Base-by-base conservation (phyloP, 352 stramenopile genomes). In the Globisporangium nunn region DNA sequence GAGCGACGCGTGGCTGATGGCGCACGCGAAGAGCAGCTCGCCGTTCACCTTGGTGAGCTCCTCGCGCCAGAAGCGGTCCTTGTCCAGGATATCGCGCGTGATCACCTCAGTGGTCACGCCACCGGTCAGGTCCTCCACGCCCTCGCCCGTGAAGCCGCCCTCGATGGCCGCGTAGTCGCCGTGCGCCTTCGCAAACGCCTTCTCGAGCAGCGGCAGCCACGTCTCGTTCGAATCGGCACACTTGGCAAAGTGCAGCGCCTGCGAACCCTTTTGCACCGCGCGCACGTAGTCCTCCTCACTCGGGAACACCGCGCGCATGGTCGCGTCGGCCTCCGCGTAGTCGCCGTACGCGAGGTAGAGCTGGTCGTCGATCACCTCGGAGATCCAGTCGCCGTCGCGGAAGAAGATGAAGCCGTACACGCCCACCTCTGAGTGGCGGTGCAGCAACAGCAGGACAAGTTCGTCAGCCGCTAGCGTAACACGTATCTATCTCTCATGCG, bases 181-280 rank as follows among this genome's bases (percentile, higher is more conserved):
- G 54, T 81, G 80, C 43, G 74, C 76, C 56, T 95, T 95, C 11
- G 87, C 81, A 58, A 88, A 93, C 29, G 85, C 85, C 61, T 96
- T 96, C 64, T 96, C 87, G 12, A 96, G 51, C n/a, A 95, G 63
- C 47, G 81, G 72, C 14, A 87, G 73, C 87, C 87, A 96, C 43
- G 91, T 72, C 64, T 94, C 83, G 56, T 85, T 75, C 31, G 72
- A 79, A 48, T 71, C 71, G 35, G 58, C 64, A 39, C 66, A 79
- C 33, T 72, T 71, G 37, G 67, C 64, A 45, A 72, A 79, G 54
- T 72, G 61, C 15, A 79, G 64, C 31, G 70, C 67, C 30, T 70
- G 63, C 11, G 70, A 79, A 12, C 67, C 70, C 6, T 61, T 61
- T 48, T 72, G 70, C 23, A 75, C 39, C 5, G 66, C 52, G 3